These are phyloP conservation scores for Syzygium malaccense DNA, from an alignment of 441 rosid species.

Conservation along the genomic window DNA sequence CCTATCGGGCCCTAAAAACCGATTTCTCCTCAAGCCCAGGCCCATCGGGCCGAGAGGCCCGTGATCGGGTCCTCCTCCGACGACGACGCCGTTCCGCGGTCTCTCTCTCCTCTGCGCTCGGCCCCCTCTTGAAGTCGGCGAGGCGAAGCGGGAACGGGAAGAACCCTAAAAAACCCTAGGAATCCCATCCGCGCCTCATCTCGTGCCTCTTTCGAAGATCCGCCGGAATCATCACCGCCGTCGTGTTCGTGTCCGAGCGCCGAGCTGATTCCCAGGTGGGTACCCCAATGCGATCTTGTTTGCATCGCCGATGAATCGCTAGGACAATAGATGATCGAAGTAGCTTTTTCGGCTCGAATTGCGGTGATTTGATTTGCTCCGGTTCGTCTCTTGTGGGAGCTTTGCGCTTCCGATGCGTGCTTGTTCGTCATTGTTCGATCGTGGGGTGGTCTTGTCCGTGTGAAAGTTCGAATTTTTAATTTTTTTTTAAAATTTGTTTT, in stretches of 20 bases:
- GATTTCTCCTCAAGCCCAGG: background rate
- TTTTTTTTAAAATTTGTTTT: background rate
- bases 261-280: background rate
- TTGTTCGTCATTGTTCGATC: background rate
- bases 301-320: background rate
- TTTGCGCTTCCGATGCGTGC: background rate
- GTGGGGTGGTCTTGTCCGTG: background rate
- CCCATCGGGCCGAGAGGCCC: background rate
- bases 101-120: background rate
- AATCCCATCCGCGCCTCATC: background rate
- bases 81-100: background rate
- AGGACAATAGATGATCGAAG: fast-evolving
- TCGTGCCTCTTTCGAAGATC: background rate
- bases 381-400: background rate
- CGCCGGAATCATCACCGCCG: background rate
- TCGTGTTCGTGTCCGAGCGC: background rate
- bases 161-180: background rate
- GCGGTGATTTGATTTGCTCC: background rate
- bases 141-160: background rate
- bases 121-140: background rate
- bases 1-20: background rate
- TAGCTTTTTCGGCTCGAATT: background rate
- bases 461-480: background rate
- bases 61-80: background rate
- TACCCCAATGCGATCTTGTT: background rate